Evolutionary conservation across 495 filamentous ascomycete species (phyloP), one percentile per base, ranked within the genome.

Genomic region (Hypoxylon cercidicola): DNA sequence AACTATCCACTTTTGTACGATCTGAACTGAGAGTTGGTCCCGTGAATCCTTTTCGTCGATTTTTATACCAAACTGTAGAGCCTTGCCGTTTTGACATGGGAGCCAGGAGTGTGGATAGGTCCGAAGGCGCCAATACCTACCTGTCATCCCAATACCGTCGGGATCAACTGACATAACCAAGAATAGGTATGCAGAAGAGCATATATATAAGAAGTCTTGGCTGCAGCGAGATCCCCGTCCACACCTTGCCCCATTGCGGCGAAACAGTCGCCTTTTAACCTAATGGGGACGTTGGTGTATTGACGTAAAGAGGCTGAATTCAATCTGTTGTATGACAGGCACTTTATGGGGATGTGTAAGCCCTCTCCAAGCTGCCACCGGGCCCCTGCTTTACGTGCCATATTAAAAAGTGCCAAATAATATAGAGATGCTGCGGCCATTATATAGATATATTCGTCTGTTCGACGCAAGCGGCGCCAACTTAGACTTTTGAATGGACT

Each of bases 301-400:
- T 56, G 51, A 58, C 30, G 32, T 6, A 53, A 60, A 68, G 65
- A 68, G 65, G 65, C 65, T 68, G 65, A 68, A 68, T 68, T 60
- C 60, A 30, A 12, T 12, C 23, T 60, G 12, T 18, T 28, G 21
- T 64, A 34, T 44, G 55, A 52, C 35, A 32, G 43, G 25, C 35
- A 46, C n/a, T 47, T 47, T 40, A 44, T 48, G 37, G n/a, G 10
- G 3, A 43, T 54, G 48, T 25, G 18, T 8, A 23, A 35, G 12
- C 34, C 9, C 43, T 41, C 1, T 41, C 59, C 43, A 49, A 21
- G 21, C 16, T 51, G 37, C 60, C 55, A 23, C 49, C 39, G 44
- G 43, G 44, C 37, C 13, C 18, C n/a, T 32, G 8, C 30, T 30
- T 12, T 58, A 12, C 21, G 30, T 41, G 50, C 30, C 47, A 32